phyloP scores from a whole-genome alignment of 1,284 basidiomycete genomes.

The Meira nashicola region DNA sequence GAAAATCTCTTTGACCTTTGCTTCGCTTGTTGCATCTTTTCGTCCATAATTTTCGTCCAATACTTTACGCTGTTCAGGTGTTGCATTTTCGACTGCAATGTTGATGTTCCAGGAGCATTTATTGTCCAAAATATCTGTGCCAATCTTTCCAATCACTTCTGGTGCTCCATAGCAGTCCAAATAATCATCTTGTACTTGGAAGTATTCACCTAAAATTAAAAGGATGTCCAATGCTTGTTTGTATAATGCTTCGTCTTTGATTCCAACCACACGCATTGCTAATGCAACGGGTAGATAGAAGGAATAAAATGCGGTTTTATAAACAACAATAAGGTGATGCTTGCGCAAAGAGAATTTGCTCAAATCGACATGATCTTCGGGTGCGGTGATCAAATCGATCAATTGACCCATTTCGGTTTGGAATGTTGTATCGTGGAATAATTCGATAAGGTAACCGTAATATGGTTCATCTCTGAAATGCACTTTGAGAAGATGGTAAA shows the following conservation, averaged over 20 bases:
- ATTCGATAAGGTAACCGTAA: slow-evolving; percentile 82
- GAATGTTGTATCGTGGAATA: slow-evolving; percentile 86
- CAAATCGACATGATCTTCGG: slow-evolving; percentile 82
- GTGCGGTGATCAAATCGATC: slow-evolving; percentile 89
- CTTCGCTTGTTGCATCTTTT: slow-evolving; percentile 67
- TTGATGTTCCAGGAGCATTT: slow-evolving; percentile 98
- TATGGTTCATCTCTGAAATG: slow-evolving; percentile 78
- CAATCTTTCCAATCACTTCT: slow-evolving; percentile 91
- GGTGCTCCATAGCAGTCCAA: slow-evolving; percentile 87
- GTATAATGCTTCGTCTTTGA: slow-evolving; percentile 70
- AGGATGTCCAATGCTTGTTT: slow-evolving; percentile 76
- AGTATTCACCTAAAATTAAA: slow-evolving; percentile 91
- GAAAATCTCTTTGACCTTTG: slow-evolving; percentile 72
- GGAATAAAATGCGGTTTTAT: slow-evolving; percentile 97
- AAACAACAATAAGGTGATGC: slow-evolving; percentile 87
- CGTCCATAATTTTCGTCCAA: slow-evolving; percentile 77
- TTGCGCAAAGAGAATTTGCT: slow-evolving; percentile 74
- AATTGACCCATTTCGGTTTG: slow-evolving; percentile 95
- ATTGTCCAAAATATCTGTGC: slow-evolving; percentile 97
- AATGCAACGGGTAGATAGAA: slow-evolving; percentile 98
- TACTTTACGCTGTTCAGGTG: slow-evolving; percentile 61
- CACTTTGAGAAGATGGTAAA: slow-evolving; percentile 82
- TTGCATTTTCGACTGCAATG: slow-evolving; percentile 69
- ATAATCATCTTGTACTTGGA: slow-evolving; percentile 98
- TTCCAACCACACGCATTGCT: slow-evolving; percentile 73